Evolutionary conservation across 1,284 basidiomycete genomes (phyloP).

Genomic region (Irpex sp.): DNA sequence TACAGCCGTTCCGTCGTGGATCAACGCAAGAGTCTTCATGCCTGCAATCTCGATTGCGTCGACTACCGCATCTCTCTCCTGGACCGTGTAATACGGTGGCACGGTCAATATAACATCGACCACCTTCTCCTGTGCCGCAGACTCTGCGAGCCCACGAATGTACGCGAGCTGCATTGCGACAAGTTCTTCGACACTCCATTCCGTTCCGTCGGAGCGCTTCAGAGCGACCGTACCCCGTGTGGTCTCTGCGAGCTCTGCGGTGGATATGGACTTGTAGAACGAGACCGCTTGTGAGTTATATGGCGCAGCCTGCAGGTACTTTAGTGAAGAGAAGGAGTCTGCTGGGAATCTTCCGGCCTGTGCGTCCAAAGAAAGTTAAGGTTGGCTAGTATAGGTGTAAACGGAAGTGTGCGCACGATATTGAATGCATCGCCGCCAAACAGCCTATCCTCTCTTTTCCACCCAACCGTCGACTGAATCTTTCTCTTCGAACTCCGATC

Average conservation of each 20-base stretch:
- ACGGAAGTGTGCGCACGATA: slow-evolving; percentile 45
- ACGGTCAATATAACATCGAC: slow-evolving; percentile 83
- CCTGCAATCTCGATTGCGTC: slow-evolving; percentile 93
- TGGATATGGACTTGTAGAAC: slow-evolving; percentile 66
- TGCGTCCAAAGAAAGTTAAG: background rate
- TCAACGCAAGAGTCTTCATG: slow-evolving; percentile 76
- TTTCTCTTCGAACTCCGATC: slow-evolving; percentile 98
- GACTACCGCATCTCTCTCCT: slow-evolving; percentile 83
- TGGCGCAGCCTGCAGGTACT: slow-evolving; percentile 81
- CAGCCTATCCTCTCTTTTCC: slow-evolving; percentile 84
- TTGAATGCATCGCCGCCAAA: slow-evolving; percentile 89
- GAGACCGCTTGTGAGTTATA: slow-evolving; percentile 58
- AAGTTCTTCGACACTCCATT: slow-evolving; percentile 87
- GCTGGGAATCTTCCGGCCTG: slow-evolving; percentile 89
- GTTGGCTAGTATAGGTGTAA: background rate
- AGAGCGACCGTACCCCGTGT: slow-evolving; percentile 58
- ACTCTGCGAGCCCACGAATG: slow-evolving; percentile 85
- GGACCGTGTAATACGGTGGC: slow-evolving; percentile 84
- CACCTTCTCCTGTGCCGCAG: slow-evolving; percentile 69
- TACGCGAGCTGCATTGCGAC: slow-evolving; percentile 94
- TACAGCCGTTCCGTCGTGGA: slow-evolving; percentile 92
- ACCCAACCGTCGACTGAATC: slow-evolving; percentile 84
- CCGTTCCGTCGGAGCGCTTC: slow-evolving; percentile 54
- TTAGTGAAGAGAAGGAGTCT: slow-evolving; percentile 85
- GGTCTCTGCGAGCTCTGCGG: slow-evolving; percentile 56